Conservation (phyloP, 2,329 filamentous ascomycete species). For the Knufia petricola region DNA sequence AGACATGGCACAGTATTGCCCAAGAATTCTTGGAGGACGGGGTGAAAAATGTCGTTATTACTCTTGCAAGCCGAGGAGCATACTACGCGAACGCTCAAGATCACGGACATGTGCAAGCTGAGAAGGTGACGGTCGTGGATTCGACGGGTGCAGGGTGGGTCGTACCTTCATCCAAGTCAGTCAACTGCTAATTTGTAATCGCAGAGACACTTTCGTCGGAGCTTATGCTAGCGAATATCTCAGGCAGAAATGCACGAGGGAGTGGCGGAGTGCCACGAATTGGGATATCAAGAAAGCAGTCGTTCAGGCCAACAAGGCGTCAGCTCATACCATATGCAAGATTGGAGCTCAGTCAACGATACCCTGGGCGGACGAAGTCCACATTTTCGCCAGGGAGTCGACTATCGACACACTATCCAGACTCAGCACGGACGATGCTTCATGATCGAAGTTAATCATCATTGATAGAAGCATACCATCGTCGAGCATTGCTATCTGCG, state of each 20-base stretch:
- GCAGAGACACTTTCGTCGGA: conserved; percentile 17
- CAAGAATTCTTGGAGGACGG: conserved; percentile 6
- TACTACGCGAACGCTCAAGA: too few species aligned
- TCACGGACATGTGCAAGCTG: too few species aligned
- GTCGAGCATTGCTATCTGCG: too few species aligned
- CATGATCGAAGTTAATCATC: not conserved
- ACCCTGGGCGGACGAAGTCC: conserved; percentile 19
- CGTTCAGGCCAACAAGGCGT: conserved; percentile 12
- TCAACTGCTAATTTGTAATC: not conserved
- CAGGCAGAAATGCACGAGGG: conserved; percentile 15
- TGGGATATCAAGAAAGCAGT: conserved; percentile 15
- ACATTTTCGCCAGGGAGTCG: too few species aligned
- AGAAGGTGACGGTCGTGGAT: conserved; percentile 13
- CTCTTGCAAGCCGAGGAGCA: too few species aligned
- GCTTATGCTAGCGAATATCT: conserved; percentile 17
- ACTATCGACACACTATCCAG: too few species aligned
- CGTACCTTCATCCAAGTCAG: not conserved
- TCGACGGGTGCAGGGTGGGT: conserved; percentile 16
- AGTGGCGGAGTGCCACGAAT: conserved; percentile 1
- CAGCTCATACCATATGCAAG: conserved; percentile 8
- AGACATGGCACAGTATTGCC: conserved; percentile 9
- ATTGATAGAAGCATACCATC: too few species aligned
- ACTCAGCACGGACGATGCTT: not conserved
- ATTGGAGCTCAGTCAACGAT: conserved; percentile 14
- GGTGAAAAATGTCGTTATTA: conserved; percentile 14